A percentile compares a stretch with the other conserved stretches of the same genome.
These are phyloP conservation scores for Cryptosporidium canis DNA, from an alignment of 169 alveolate genomes.

Conservation along the genomic window DNA sequence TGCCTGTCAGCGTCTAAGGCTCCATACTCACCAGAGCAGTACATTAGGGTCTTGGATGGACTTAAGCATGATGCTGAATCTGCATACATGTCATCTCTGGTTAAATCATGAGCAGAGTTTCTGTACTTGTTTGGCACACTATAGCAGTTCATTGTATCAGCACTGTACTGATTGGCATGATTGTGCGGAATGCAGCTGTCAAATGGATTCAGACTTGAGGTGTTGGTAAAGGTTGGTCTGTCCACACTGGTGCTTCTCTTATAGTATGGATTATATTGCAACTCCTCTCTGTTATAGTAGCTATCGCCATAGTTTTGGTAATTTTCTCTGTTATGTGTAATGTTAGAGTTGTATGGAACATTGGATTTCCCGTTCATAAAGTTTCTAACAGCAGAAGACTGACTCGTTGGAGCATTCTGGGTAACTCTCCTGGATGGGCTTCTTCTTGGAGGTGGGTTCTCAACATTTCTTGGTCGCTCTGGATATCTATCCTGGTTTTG, in stretches of 20 bases:
- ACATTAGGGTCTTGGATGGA: slow-evolving; percentile 51
- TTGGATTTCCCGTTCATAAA: slow-evolving; percentile 9
- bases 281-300: slow-evolving; percentile 18
- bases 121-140: slow-evolving; percentile 45
- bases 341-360: slow-evolving; percentile 30
- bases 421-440: slow-evolving; percentile 24
- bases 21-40: slow-evolving; percentile 51
- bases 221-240: slow-evolving; percentile 41
- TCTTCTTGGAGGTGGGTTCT: not conserved
- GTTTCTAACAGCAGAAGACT: not conserved
- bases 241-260: slow-evolving; percentile 30
- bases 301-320: not conserved
- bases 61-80: slow-evolving; percentile 32
- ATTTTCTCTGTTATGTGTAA: not conserved
- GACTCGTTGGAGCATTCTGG: not conserved
- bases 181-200: slow-evolving; percentile 24
- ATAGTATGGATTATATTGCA: not conserved
- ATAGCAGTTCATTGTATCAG: slow-evolving; percentile 12
- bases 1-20: slow-evolving; percentile 12
- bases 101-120: slow-evolving; percentile 32
- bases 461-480: not conserved
- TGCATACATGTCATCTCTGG: slow-evolving; percentile 11
- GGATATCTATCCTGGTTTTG: not conserved
- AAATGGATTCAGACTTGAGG: slow-evolving; percentile 15
- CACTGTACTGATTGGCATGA: not conserved